phyloP scores from a whole-genome alignment of 2,329 filamentous ascomycete genomes.

The Lasiodiplodia citricola region DNA sequence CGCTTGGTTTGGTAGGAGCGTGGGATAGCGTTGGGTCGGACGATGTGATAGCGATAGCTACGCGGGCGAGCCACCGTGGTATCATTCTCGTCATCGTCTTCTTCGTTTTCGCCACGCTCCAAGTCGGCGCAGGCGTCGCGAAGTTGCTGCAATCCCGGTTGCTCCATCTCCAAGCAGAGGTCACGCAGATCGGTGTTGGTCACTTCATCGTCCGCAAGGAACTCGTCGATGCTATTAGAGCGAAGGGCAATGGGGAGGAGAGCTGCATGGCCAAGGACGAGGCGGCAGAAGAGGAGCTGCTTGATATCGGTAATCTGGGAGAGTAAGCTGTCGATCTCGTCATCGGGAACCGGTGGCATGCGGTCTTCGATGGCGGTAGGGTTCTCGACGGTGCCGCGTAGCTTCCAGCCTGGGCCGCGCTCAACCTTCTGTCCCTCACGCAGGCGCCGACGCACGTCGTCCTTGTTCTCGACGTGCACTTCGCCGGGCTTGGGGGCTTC shows the following conservation, averaged over 20 bases:
- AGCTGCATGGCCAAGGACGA: slow-evolving; percentile 53
- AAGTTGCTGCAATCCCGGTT: slow-evolving; percentile 55
- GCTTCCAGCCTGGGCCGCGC: slow-evolving; percentile 39
- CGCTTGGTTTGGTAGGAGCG: slow-evolving; percentile 38
- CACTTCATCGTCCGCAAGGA: slow-evolving; percentile 50
- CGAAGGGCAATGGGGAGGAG: slow-evolving; percentile 53
- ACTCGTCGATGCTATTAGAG: slow-evolving; percentile 52
- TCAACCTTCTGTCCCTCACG: slow-evolving; percentile 47
- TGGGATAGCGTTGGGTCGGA: slow-evolving; percentile 26
- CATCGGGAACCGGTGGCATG: slow-evolving; percentile 48
- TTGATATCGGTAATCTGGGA: slow-evolving; percentile 57
- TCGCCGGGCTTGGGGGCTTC: slow-evolving; percentile 39
- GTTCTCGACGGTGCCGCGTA: slow-evolving; percentile 40
- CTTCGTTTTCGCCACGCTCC: slow-evolving; percentile 46
- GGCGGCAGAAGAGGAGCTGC: slow-evolving; percentile 54
- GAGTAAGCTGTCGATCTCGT: slow-evolving; percentile 51
- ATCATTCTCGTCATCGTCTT: slow-evolving; percentile 39
- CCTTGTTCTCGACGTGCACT: slow-evolving; percentile 51
- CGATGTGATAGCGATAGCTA: background rate
- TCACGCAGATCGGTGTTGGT: slow-evolving; percentile 52
- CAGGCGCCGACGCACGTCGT: slow-evolving; percentile 48
- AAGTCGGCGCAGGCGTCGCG: slow-evolving; percentile 59
- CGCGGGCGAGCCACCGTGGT: background rate
- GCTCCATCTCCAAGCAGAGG: slow-evolving; percentile 55
- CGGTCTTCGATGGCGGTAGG: slow-evolving; percentile 38